Evolutionary conservation across 106 monocot species (phyloP).

Genomic region (Cymbidium sinense): DNA sequence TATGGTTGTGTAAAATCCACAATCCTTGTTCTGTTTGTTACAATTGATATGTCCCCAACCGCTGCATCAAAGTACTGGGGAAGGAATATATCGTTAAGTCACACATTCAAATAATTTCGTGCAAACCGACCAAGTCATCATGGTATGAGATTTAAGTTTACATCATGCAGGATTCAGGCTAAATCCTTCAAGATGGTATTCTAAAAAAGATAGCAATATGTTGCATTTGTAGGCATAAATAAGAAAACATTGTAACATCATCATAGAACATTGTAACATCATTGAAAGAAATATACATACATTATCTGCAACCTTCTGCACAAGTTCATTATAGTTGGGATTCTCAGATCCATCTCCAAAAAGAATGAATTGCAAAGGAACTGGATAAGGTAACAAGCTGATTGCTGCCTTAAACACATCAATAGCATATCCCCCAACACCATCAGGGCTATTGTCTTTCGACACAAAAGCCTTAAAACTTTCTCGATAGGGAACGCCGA

Average conservation of each 20-base stretch:
- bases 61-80: slow-evolving; percentile 49
- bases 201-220: neutral
- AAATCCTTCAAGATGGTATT: neutral
- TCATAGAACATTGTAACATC: neutral
- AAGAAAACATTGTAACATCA: neutral
- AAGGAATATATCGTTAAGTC: neutral
- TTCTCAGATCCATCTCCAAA: slow-evolving; percentile 47
- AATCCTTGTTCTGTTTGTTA: slow-evolving; percentile 53
- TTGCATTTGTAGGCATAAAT: neutral
- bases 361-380: slow-evolving; percentile 32
- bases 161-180: neutral
- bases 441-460: slow-evolving; percentile 25
- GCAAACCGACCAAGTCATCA: neutral
- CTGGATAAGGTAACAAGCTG: slow-evolving; percentile 51
- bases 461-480: slow-evolving; percentile 46
- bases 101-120: neutral
- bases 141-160: neutral
- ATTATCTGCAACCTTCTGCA: slow-evolving; percentile 53
- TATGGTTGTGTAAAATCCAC: slow-evolving; percentile 73
- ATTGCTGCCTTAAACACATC: slow-evolving; percentile 67
- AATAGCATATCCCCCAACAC: slow-evolving; percentile 37
- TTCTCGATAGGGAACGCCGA: slow-evolving; percentile 42
- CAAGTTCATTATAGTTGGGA: slow-evolving; percentile 48
- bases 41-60: slow-evolving; percentile 61
- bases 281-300: slow-evolving; percentile 20